A percentile compares a stretch with the other conserved stretches of the same genome.
Conservation (phyloP, 2,329 filamentous ascomycete genomes). For the Tolypocladium cylindrosporum region DNA sequence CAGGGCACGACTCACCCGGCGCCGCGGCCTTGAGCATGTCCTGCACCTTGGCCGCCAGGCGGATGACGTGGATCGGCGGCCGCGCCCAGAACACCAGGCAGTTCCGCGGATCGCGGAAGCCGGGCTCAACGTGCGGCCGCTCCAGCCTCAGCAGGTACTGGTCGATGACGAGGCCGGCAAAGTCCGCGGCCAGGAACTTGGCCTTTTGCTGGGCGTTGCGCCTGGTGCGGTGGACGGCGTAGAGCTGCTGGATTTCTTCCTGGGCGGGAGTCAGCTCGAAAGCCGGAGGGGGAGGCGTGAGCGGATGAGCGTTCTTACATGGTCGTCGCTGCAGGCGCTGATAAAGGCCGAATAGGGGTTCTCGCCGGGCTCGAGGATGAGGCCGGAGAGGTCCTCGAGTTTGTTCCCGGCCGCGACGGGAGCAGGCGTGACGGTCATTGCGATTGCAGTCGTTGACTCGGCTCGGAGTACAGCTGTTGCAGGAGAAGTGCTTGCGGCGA, state of each 20-base stretch:
- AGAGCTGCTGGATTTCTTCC: conserved; percentile 60
- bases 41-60: conserved; percentile 61
- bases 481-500: neutral
- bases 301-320: conserved; percentile 37
- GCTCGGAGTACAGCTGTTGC: no score
- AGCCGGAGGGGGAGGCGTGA: no score
- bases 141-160: conserved; percentile 63
- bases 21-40: conserved; percentile 50
- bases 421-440: neutral
- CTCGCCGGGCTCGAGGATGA: conserved; percentile 38
- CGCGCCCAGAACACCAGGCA: conserved; percentile 85
- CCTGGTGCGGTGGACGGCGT: conserved; percentile 61
- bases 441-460: neutral
- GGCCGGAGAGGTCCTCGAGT: conserved; percentile 44
- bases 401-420: conserved; percentile 35
- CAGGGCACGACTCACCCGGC: conserved; percentile 47
- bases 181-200: conserved; percentile 60
- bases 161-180: conserved; percentile 65
- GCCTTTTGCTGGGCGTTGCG: conserved; percentile 68
- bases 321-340: conserved; percentile 51
- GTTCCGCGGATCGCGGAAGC: conserved; percentile 65
- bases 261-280: conserved; percentile 18
- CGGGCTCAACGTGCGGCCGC: conserved; percentile 51
- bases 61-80: conserved; percentile 61
- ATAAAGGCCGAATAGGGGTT: conserved; percentile 76